phyloP scores from a whole-genome alignment of 1,284 basidiomycete species.

The Fomitopsis palustris region DNA sequence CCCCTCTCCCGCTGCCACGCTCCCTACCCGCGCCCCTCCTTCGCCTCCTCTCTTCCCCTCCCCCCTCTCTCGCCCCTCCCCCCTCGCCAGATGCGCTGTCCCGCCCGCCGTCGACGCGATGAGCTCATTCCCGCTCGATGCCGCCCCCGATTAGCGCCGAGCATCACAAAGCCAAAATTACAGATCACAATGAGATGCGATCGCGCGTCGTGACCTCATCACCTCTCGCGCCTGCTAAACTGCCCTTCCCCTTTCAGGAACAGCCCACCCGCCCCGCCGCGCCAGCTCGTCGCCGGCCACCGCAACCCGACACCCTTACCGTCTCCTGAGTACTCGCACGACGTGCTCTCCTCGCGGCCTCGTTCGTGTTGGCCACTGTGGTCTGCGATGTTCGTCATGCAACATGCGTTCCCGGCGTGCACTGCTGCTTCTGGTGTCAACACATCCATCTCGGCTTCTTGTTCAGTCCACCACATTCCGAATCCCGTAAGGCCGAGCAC shows the following conservation, averaged over 20 bases:
- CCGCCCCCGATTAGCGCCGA: not conserved
- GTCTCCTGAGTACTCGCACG: not conserved
- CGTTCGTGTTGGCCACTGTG: not conserved
- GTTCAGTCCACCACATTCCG: not conserved
- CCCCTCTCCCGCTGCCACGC: not conserved
- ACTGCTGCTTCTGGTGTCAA: not conserved
- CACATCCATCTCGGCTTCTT: not conserved
- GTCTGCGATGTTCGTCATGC: not conserved
- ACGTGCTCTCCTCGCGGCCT: not conserved
- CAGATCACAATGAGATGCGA: not conserved
- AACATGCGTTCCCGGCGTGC: not conserved
- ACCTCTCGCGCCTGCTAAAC: not conserved
- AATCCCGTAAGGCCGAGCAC: not conserved
- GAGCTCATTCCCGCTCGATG: not conserved
- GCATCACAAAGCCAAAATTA: not conserved
- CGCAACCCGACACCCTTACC: not conserved
- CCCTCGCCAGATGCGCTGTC: not conserved
- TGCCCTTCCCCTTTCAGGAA: not conserved
- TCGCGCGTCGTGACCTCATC: conserved; percentile 5
- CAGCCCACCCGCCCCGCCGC: not conserved
- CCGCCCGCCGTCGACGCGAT: not conserved
- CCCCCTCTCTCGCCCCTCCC: not conserved
- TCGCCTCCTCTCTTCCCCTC: not conserved
- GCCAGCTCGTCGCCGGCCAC: not conserved
- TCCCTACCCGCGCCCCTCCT: not conserved